Evolutionary conservation across 805 yeast genomes (phyloP).

Genomic region (Tetrapisispora nanseiensis): DNA sequence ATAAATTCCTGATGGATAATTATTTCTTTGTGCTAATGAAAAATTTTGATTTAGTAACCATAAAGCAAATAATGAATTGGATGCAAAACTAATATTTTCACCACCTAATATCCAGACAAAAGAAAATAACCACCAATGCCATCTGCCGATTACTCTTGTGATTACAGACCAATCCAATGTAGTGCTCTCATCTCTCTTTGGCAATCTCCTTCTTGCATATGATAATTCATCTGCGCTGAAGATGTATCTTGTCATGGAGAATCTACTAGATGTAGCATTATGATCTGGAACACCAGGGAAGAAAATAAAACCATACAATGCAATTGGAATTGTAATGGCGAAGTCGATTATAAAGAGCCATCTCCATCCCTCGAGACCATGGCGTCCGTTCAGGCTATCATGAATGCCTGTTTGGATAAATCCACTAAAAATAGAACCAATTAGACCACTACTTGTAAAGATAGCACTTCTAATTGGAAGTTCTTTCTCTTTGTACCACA

Average conservation of each 20-base stretch:
- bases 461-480: slow-evolving; percentile 43
- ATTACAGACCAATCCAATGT: slow-evolving; percentile 32
- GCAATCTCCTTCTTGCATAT: slow-evolving; percentile 36
- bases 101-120: slow-evolving; percentile 45
- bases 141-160: slow-evolving; percentile 38
- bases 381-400: slow-evolving; percentile 35
- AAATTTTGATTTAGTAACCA: slow-evolving; percentile 37
- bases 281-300: slow-evolving; percentile 53
- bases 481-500: slow-evolving; percentile 43
- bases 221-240: slow-evolving; percentile 34
- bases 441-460: slow-evolving; percentile 44
- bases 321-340: slow-evolving; percentile 47
- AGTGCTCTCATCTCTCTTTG: slow-evolving; percentile 31
- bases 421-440: slow-evolving; percentile 47
- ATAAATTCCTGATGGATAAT: slow-evolving; percentile 46
- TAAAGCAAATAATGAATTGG: slow-evolving; percentile 39
- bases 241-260: slow-evolving; percentile 27
- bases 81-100: slow-evolving; percentile 37
- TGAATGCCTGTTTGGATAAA: slow-evolving; percentile 50
- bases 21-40: slow-evolving; percentile 37
- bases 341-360: slow-evolving; percentile 62
- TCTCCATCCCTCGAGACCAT: slow-evolving; percentile 54
- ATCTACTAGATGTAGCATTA: slow-evolving; percentile 9
- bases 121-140: slow-evolving; percentile 51
- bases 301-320: slow-evolving; percentile 44